Base-by-base conservation (phyloP, 345 rosid species). In the thale cress (Arabidopsis thaliana) region DNA sequence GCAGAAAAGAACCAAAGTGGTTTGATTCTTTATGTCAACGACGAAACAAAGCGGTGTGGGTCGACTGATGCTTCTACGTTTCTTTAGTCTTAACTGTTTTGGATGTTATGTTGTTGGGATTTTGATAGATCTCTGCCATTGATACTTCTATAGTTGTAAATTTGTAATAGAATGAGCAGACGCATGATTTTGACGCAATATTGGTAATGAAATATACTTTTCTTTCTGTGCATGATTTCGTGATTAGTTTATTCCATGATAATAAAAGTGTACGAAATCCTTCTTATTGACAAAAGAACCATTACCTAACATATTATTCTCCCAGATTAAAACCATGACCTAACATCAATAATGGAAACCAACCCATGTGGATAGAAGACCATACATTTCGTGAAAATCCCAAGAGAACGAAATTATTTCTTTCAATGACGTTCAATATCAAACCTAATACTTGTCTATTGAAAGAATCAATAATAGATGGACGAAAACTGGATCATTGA, bases 11-110 rank as follows among this genome's bases (percentile, higher is more conserved):
- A 61, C 2, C 74, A 61, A 36, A 69, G 36, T 25, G 37, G 59
- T 5, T 45, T 62, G 75, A 9, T 69, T 62, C 70, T 30, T 61
- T 62, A 69, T 42, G 75, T 53, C 51, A 62, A 59, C 30, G 23
- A 28, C 62, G 79, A 67, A 14, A 41, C 48, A 68, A 60, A 62
- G n/a, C 64, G 69, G 69, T 57, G 42, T 76, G 58, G 41, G 8
- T 42, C 69, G 12, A 11, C 70, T 62, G 28, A 53, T 69, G 64
- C 65, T 69, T 57, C 36, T 62, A 25, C 25, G 23, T 11, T 50
- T 37, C 42, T 48, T 6, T 25, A 66, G 4, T 37, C 28, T 33
- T 16, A 16, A 16, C 20, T 16, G 20, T 16, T 16, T 16, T 16
- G 20, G 20, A 16, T 16, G 20, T 16, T 16, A 16, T 16, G 20